Evolutionary conservation across 495 filamentous ascomycete genomes (phyloP), one percentile per base, ranked within the genome.

Genomic region (Penicillium robsamsonii): DNA sequence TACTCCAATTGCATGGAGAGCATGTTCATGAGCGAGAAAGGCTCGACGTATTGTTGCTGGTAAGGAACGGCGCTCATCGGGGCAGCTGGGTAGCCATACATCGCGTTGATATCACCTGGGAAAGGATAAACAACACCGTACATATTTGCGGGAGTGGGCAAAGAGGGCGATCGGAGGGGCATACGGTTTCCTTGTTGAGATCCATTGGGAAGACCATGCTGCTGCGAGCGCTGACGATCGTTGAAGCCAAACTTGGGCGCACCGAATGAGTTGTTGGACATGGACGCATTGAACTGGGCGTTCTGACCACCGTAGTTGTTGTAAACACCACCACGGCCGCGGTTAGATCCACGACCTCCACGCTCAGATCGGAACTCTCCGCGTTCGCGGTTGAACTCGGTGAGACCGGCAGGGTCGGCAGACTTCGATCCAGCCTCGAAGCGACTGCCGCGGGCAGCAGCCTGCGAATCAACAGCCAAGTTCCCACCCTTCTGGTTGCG

Each of bases 1-100:
- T 97, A 97, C 62, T 69, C 66, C 72, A 97, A 74, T 70, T 97
- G 92, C 65, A 83, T 78, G 47, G 79, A 79, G 12, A 88, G 80
- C 76, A 84, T 80, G 46, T 59, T 61, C 51, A 87, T 74, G 15
- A 88, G 61, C 15, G 79, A 72, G 53, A 74, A 80, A 10, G 76
- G 77, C 54, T 84, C 84, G 65, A 83, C 69, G 59, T 81, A 87
- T 22, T 79, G 72, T 59, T 78, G 72, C 60, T 78, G 79, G 58
- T 81, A 92, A 4, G 85, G 85, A 31, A 82, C 62, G n/a, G 84
- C 81, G 48, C 74, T 84, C 79, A 90, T 85, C 5, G 76, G 71
- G 13, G 71, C 70, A 42, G 70, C 56, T 45, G 76, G 78, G 50
- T 83, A 85, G 58, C 73, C 73, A 68, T 77, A 80, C 67, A 74